Evolutionary conservation across 192 early-diverging fungal species (phyloP).

Genomic region (Fimicolochytrium jonesii): DNA sequence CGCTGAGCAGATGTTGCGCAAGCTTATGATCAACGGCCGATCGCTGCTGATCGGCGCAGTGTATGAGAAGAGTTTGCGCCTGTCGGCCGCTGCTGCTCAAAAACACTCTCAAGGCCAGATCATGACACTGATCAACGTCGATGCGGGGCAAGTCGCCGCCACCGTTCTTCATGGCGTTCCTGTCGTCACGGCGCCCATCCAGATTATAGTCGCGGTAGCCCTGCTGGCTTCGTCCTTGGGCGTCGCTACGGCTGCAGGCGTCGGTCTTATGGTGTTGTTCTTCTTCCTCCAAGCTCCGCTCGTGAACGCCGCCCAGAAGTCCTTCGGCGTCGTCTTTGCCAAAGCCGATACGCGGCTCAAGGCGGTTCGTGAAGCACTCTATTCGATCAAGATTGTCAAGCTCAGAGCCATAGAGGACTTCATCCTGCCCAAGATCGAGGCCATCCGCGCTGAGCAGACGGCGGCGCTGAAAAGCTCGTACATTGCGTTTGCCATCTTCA

Average conservation of each 20-base stretch:
- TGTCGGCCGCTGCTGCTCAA: slow-evolving; percentile 4
- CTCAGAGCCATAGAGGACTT: slow-evolving; percentile 80
- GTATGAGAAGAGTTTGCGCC: slow-evolving; percentile 12
- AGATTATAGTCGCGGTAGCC: slow-evolving; percentile 6
- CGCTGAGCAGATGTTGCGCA: background rate
- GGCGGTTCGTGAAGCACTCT: slow-evolving; percentile 42
- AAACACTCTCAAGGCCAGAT: slow-evolving; percentile 11
- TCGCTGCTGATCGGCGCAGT: background rate
- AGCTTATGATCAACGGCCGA: too few species aligned
- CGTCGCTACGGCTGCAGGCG: slow-evolving; percentile 7
- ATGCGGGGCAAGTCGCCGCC: background rate
- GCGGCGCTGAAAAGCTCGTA: background rate
- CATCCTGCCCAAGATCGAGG: slow-evolving; percentile 61
- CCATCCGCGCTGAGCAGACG: background rate
- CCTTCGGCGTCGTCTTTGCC: slow-evolving; percentile 5
- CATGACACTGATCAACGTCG: slow-evolving; percentile 9
- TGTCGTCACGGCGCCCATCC: background rate
- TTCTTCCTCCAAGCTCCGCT: slow-evolving; percentile 3
- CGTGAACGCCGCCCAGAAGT: background rate
- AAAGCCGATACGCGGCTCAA: slow-evolving; percentile 25
- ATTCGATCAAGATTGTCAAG: slow-evolving; percentile 83
- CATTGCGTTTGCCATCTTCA: background rate
- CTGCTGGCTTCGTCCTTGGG: slow-evolving; percentile 21
- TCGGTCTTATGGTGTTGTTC: background rate
- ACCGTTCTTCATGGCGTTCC: too few species aligned